Evolutionary conservation across 1,284 basidiomycete genomes (phyloP), one percentile per base, ranked within the genome.

Genomic region (Violaceomyces palustris): DNA sequence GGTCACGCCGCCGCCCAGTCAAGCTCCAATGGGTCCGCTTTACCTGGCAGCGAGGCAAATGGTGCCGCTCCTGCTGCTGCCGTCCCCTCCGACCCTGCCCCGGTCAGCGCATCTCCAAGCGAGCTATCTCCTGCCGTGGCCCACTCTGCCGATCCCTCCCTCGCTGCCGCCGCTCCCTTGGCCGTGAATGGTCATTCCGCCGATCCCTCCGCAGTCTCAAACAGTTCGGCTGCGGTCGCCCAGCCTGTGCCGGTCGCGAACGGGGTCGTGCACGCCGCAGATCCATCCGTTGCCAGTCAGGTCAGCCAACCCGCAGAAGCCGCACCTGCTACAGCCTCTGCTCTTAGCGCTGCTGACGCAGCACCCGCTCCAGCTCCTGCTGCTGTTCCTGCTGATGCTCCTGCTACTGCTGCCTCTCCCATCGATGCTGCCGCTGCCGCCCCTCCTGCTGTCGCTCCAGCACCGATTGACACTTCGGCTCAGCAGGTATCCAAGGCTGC

Each of bases 1-100:
- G 42, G 35, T 19, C 52, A 55, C 41, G 39, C 42, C 33, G n/a
- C n/a, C n/a, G 33, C 47, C 4, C 17, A 15, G 23, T 4, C 36
- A 15, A 18, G 15, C 12, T 15, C 38, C 38, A 38, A 45, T 34
- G 38, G 38, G 24, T 30, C 32, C n/a, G 29, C 30, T 22, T 46
- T 36, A 17, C 18, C 29, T 27, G 45, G 39, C 9, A 33, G 31
- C 26, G 40, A 39, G 12, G 43, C 24, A 23, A 48, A 44, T 24
- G 50, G 45, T 24, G 43, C 39, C 24, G 51, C 44, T 38, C 47
- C 34, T 10, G 51, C 49, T 35, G 38, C 57, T 15, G 47, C 51
- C 22, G 40, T 26, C 12, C 35, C 23, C 15, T 17, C 53, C 25
- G 55, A 58, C 46, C 32, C 55, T 23, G 35, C n/a, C n/a, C n/a